Evolutionary conservation across 2,329 filamentous ascomycete species (phyloP).

Genomic region (Epichloe elymi): DNA sequence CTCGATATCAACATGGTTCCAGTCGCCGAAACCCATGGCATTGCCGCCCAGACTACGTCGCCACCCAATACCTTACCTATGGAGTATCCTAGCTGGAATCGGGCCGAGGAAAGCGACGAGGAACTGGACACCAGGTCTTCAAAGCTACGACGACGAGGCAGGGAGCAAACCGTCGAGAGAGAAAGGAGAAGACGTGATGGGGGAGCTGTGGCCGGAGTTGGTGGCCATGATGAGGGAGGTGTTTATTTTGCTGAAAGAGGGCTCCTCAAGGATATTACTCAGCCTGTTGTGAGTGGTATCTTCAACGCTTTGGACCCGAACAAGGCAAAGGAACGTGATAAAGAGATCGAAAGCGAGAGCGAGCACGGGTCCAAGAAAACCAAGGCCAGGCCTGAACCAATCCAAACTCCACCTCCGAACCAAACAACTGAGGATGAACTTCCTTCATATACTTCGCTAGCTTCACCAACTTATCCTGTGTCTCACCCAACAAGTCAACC

Average conservation of each 20-base stretch:
- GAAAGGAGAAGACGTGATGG: background rate
- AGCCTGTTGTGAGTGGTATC: background rate
- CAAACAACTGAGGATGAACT: background rate
- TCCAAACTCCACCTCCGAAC: background rate
- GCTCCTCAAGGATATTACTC: background rate
- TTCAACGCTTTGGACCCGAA: background rate
- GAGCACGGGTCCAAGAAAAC: background rate
- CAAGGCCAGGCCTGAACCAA: background rate
- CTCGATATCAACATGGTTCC: background rate
- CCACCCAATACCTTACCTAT: background rate
- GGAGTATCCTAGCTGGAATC: constrained; percentile 2
- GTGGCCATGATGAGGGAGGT: background rate
- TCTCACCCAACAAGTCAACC: background rate
- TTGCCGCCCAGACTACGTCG: background rate
- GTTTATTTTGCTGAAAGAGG: background rate
- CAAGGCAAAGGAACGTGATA: background rate
- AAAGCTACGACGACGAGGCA: background rate
- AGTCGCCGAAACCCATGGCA: background rate
- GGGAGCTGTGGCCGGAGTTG: background rate
- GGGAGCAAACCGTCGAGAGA: background rate
- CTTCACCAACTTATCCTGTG: background rate
- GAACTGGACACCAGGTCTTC: background rate
- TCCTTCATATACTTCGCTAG: background rate
- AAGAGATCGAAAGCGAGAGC: background rate
- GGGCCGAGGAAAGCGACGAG: background rate